Evolutionary conservation across 495 filamentous ascomycete species (phyloP), one percentile per base, ranked within the genome.

Genomic region (Physcia stellaris): DNA sequence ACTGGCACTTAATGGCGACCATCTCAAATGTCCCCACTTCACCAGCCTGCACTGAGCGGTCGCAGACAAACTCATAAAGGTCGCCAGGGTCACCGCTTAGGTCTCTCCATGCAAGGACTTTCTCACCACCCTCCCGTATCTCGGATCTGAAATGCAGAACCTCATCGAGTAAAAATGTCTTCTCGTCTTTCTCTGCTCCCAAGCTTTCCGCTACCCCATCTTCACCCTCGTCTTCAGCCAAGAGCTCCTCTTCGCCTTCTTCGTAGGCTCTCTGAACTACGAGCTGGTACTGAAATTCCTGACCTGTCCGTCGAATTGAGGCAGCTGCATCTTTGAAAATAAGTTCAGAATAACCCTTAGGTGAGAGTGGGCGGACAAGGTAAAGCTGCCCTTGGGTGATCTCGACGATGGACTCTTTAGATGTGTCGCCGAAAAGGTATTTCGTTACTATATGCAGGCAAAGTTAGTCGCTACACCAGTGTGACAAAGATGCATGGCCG

Each of bases 321-420:
- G 87, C 86, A 22, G 79, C 84, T 23, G 85, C 79, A 77, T 98
- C 90, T 53, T 93, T 95, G 73, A 94, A 98, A 59, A 98, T 93
- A 49, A 95, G 83, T 58, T 98, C 92, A 1, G 86, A 94, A 51
- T 94, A 94, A 42, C 90, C 90, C 59, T 98, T 98, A 22, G 86
- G 83, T 1, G 90, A 98, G 21, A 84, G 69, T 4, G 90, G 90
- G 45, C 90, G 83, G 50, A 98, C 92, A 39, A 98, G 80, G 55
- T 94, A 98, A 22, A 98, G 83, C 61, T 95, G 84, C 48, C 90
- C 90, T 57, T 94, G 83, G 4, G 90, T 74, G 22, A 98, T 79
- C 51, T 95, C 85, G 57, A 94, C 84, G 55, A 98, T 80, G 16
- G 82, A 77, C 56, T 96, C 90, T 64, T 93, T 94, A 43, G 80